These are phyloP conservation scores for Salisapilia sapeloensis DNA, from an alignment of 352 stramenopile species.

Conservation along the genomic window DNA sequence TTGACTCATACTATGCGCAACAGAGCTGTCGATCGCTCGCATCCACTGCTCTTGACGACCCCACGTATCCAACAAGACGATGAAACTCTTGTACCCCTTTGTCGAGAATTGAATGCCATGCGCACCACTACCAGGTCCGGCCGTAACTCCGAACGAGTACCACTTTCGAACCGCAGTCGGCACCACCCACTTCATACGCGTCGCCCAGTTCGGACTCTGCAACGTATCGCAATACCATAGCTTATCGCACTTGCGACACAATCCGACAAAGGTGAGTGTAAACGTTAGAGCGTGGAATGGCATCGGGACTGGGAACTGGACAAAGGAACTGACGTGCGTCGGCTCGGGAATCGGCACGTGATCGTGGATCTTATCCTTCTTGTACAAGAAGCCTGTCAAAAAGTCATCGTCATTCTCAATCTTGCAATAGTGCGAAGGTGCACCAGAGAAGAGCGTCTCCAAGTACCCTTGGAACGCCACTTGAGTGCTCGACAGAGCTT, in stretches of 20 bases:
- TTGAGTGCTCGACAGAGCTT: constrained; percentile 34
- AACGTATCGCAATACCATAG: constrained; percentile 80
- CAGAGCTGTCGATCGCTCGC: constrained; percentile 65
- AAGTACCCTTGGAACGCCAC: constrained; percentile 55
- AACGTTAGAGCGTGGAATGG: constrained; percentile 79
- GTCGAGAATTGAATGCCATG: constrained; percentile 76
- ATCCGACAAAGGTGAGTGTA: constrained; percentile 66
- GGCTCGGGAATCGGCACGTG: constrained; percentile 78
- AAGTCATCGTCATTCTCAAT: constrained; percentile 75
- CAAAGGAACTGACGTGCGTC: constrained; percentile 74
- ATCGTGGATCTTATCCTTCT: constrained; percentile 84
- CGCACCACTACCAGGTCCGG: constrained; percentile 63
- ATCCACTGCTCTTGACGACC: constrained; percentile 78
- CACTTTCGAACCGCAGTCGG: constrained; percentile 73
- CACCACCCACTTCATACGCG: constrained; percentile 83
- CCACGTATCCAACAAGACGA: constrained; percentile 74
- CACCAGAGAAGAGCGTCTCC: constrained; percentile 71
- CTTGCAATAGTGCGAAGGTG: constrained; percentile 67
- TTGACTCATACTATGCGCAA: constrained; percentile 39
- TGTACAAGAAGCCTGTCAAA: constrained; percentile 80
- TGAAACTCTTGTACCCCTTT: constrained; percentile 82
- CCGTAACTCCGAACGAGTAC: constrained; percentile 72
- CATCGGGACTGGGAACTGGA: constrained; percentile 79
- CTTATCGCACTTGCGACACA: constrained; percentile 79
- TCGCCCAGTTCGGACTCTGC: constrained; percentile 67